A percentile compares a stretch with the other conserved stretches of the same genome.
phyloP scores from a whole-genome alignment of 1,139 yeast species.

The Yamadazyma pseudoaaseri region DNA sequence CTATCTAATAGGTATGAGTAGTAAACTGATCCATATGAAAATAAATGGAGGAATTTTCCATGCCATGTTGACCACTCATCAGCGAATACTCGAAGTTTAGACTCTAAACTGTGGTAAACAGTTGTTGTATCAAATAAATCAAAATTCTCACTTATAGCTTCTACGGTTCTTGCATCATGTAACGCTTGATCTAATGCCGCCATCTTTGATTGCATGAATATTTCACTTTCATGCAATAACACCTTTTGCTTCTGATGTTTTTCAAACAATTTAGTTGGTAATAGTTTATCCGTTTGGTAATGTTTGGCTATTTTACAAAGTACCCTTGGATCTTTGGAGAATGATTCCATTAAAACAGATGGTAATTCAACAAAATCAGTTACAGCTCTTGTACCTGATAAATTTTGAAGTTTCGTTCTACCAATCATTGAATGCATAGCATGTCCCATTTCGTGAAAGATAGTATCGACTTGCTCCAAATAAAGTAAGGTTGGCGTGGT shows the following conservation, averaged over 20 bases:
- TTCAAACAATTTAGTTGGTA: slow-evolving; percentile 51
- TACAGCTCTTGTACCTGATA: slow-evolving; percentile 92
- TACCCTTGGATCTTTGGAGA: slow-evolving; percentile 80
- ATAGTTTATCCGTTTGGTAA: slow-evolving; percentile 62
- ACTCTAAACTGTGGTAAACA: slow-evolving; percentile 67
- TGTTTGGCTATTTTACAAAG: slow-evolving; percentile 73
- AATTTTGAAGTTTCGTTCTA: slow-evolving; percentile 82
- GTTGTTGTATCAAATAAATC: slow-evolving; percentile 48
- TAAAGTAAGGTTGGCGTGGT: slow-evolving; percentile 49
- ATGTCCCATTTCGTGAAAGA: slow-evolving; percentile 99
- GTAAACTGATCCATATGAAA: slow-evolving; percentile 92
- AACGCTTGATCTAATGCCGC: slow-evolving; percentile 83
- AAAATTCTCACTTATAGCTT: slow-evolving; percentile 15
- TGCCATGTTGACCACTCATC: slow-evolving; percentile 83
- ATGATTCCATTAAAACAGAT: slow-evolving; percentile 90
- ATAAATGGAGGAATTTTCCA: slow-evolving; percentile 89
- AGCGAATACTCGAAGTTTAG: slow-evolving; percentile 51
- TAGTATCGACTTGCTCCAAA: slow-evolving; percentile 82
- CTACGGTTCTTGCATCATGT: slow-evolving; percentile 49
- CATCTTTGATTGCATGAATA: slow-evolving; percentile 85
- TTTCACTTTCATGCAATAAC: slow-evolving; percentile 66
- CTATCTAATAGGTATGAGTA: slow-evolving; percentile 90
- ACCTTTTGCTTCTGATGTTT: slow-evolving; percentile 53
- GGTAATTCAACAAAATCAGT: slow-evolving; percentile 98
- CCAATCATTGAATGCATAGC: slow-evolving; percentile 99